Conservation (phyloP, 108 stramenopile genomes). For the Skeletonema grethae region DNA sequence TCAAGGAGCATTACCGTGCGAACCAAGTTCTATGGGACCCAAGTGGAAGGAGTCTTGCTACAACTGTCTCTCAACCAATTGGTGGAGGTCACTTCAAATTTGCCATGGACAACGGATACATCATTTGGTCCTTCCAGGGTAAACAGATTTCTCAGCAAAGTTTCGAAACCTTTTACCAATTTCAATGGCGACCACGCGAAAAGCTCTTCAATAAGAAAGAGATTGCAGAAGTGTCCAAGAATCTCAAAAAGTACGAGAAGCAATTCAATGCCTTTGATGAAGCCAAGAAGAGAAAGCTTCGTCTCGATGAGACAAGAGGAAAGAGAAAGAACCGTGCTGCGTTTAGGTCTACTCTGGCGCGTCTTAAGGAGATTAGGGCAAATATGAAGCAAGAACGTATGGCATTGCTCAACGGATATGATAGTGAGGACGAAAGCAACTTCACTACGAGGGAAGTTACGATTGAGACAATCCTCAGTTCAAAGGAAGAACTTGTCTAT, state of each 20-base stretch:
- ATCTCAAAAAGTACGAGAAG: conserved; percentile 97
- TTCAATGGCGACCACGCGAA: conserved; percentile 94
- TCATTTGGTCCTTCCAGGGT: conserved; percentile 96
- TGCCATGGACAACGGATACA: conserved; percentile 97
- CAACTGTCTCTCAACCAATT: conserved; percentile 90
- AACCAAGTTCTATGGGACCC: conserved; percentile 97
- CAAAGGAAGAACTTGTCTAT: conserved; percentile 85
- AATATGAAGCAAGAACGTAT: conserved; percentile 68
- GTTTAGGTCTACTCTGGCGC: conserved; percentile 67
- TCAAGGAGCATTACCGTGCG: conserved; percentile 94
- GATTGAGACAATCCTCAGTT: conserved; percentile 78
- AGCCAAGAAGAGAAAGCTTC: conserved; percentile 73
- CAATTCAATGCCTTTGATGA: conserved; percentile 96
- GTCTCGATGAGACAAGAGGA: conserved; percentile 86
- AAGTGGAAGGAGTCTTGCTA: conserved; percentile 87
- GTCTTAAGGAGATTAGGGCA: conserved; percentile 60
- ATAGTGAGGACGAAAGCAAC: conserved; percentile 82
- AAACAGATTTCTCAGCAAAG: conserved; percentile 83
- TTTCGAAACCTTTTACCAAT: conserved; percentile 95
- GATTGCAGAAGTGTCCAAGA: conserved; percentile 82
- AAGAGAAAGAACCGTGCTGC: conserved; percentile 75
- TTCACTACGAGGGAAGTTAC: conserved; percentile 63
- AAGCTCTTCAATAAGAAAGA: conserved; percentile 82
- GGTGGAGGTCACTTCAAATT: conserved; percentile 95
- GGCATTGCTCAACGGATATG: conserved; percentile 78